Evolutionary conservation across 208 protist species (phyloP).

Genomic region (Histomonas meleagridis): DNA sequence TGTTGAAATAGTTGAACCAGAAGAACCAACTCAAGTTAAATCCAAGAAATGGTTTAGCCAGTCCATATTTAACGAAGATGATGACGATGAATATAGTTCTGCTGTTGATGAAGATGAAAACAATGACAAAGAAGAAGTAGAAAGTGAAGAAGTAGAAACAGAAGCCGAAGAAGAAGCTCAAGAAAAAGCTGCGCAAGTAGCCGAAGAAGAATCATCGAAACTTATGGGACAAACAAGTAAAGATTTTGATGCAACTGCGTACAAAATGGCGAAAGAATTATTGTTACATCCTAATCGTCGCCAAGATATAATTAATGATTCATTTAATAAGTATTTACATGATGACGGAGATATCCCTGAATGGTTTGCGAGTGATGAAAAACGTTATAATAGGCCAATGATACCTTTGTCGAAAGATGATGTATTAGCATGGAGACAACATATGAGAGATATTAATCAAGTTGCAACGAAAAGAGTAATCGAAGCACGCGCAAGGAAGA

Average conservation of each 20-base stretch:
- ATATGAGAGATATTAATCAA: conserved; percentile 44
- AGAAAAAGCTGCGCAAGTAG: background rate
- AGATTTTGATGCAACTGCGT: background rate
- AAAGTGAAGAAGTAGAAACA: background rate
- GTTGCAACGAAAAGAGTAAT: conserved; percentile 50
- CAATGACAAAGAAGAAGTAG: background rate
- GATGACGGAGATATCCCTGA: conserved; percentile 43
- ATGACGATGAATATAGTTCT: background rate
- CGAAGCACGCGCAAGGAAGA: conserved; percentile 46
- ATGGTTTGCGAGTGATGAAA: conserved; percentile 51
- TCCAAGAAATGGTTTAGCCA: background rate
- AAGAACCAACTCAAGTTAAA: background rate
- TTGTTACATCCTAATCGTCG: background rate
- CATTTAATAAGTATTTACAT: conserved; percentile 47
- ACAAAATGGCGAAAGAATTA: background rate
- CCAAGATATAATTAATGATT: conserved; percentile 42
- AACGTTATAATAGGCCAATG: conserved; percentile 26
- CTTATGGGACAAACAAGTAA: background rate
- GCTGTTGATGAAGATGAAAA: background rate
- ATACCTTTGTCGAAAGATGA: conserved; percentile 45
- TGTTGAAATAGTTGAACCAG: background rate
- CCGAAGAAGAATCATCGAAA: background rate
- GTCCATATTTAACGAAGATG: background rate
- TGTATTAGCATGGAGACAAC: conserved; percentile 39
- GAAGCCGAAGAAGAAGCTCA: background rate